Evolutionary conservation across 2,329 filamentous ascomycete species (phyloP), one percentile per base, ranked within the genome.

Genomic region (Nigrospora osmanthi): DNA sequence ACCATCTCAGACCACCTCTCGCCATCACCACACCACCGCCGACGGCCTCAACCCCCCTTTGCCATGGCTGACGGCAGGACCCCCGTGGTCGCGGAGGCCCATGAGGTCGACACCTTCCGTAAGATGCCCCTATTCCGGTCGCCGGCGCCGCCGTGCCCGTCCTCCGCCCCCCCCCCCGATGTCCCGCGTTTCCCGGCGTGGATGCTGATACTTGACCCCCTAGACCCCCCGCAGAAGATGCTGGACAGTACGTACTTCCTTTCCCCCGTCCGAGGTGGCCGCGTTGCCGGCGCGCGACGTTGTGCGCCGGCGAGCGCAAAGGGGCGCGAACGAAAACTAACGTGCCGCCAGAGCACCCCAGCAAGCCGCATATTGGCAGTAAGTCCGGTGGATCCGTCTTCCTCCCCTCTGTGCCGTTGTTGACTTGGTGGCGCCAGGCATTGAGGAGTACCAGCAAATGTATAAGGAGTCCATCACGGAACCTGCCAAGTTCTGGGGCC

Each of bases 401-500:
- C 23, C 5, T 28, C 23, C 5, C 6, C 23, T 19, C 16, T 14
- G 30, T 13, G 39, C 34, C 11, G 23, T 28, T 28, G 10, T 28
- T 28, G 23, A 28, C 23, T 28, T 28, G 23, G 23, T 36, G n/a
- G n/a, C n/a, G 35, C 11, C 46, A 84, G 80, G 70, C 56, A 62
- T 85, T 49, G 79, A 85, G 51, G 78, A 85, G 55, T 86, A 86
- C 66, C 75, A 84, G 60, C 70, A 71, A 58, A 65, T 85, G 47
- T 85, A 86, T 73, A 75, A 83, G 61, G 78, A 98, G 71, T 98
- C 93, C 40, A 96, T 98, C 63, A 83, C 84, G 56, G 75, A 93
- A 57, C 91, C 93, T 41, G 73, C 90, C 52, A 82, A 85, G 65
- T 98, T 97, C 74, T 98, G 91, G 90, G 89, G 76, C 49, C 78